Base-by-base conservation (phyloP, 805 yeast genomes). In the Pichia manshurica region DNA sequence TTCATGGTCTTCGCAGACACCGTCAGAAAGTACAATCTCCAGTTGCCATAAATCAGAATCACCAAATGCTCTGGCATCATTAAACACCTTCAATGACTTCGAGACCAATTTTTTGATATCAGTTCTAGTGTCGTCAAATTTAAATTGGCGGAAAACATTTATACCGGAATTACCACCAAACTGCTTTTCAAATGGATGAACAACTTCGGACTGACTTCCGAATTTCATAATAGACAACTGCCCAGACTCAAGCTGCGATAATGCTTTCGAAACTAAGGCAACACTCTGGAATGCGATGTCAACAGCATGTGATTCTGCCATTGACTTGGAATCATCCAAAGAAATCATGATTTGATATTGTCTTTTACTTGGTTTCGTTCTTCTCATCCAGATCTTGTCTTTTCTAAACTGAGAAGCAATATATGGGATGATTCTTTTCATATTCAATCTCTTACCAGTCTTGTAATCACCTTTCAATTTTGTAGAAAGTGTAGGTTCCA, bases 261-360 rank as follows among this genome's bases (percentile, higher is more conserved):
- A 75, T 0, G 99, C 96, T 64, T 88, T 90, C 3, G 96, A 82
- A 2, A 93, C 98, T 39, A 93, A 73, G 7, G 97, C 91, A 59
- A 93, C 86, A 62, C 96, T 84, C 60, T 93, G 91, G 77, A 89
- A 89, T 0, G 99, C 98, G 50, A 93, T 73, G 55, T 87, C 88
- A 16, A 88, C 91, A 33, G 95, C 82, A 55, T 84, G 81, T 21
- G 96, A 84, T 65, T 91, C 98, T 48, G 90, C 81, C 99, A 93
- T 93, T 1, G 98, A 91, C 65, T 87, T 89, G 28, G 99, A 93
- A 63, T 93, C 96, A 70, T 93, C 99, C 42, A 93, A 85, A 1
- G 99, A 90, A 55, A 93, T 85, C 96, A 95, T 87, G 53, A 93
- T 87, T 70, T 93, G 99, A 65, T 93, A 93, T 63, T 90, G 93